These are phyloP conservation scores for Rhizopus arrhizus DNA, from an alignment of 371 early-diverging fungal species.

Conservation along the genomic window DNA sequence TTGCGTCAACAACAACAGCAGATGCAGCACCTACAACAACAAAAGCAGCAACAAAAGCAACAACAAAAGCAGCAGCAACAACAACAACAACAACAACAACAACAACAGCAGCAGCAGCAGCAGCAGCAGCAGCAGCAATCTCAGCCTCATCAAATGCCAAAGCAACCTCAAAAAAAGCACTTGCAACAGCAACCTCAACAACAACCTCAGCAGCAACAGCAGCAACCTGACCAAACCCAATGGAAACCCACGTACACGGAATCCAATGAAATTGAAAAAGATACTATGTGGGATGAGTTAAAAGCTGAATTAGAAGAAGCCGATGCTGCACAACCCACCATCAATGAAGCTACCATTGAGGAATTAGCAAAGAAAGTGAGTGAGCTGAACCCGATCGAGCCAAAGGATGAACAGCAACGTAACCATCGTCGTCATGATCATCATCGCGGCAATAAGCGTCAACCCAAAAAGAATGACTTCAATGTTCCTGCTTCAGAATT, in stretches of 20 bases:
- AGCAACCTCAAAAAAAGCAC: slow-evolving; percentile 27
- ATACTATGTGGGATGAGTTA: slow-evolving; percentile 26
- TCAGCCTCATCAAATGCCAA: slow-evolving; percentile 32
- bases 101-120: slow-evolving; percentile 20
- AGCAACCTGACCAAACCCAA: slow-evolving; percentile 14
- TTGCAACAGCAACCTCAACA: slow-evolving; percentile 19
- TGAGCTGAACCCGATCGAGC: slow-evolving; percentile 44
- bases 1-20: background rate
- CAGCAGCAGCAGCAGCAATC: slow-evolving; percentile 15
- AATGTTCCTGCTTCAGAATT: slow-evolving; percentile 87
- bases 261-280: slow-evolving; percentile 19
- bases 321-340: slow-evolving; percentile 35
- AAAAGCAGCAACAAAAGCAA: slow-evolving; percentile 20
- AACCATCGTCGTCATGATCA: slow-evolving; percentile 25
- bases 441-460: slow-evolving; percentile 30
- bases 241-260: slow-evolving; percentile 20
- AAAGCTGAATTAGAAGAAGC: slow-evolving; percentile 29
- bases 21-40: slow-evolving; percentile 22
- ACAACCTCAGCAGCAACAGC: background rate
- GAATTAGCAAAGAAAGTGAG: slow-evolving; percentile 62
- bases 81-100: slow-evolving; percentile 25
- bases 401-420: slow-evolving; percentile 15
- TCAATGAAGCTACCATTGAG: slow-evolving; percentile 55
- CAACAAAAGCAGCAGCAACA: slow-evolving; percentile 20
- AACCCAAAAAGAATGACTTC: slow-evolving; percentile 47